Conservation (phyloP, 176 grass and related monocot genomes). For the Triticum dicoccoides region DNA sequence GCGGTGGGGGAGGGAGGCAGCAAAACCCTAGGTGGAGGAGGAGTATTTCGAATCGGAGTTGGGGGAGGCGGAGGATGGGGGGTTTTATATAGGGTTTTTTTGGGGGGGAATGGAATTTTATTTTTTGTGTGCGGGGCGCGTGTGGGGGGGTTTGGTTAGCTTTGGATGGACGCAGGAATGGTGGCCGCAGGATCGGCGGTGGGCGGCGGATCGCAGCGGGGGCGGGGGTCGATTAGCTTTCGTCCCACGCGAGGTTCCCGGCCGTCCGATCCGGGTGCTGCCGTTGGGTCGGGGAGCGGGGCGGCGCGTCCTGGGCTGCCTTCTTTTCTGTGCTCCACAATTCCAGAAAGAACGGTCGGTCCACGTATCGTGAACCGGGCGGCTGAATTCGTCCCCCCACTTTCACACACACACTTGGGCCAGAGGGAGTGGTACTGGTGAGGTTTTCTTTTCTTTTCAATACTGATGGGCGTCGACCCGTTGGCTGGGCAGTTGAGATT, state of each 20-base stretch:
- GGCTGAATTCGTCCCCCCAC: too few relatives aligned
- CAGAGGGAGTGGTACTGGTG: too few relatives aligned
- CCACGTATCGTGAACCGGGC: background rate
- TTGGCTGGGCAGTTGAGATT: too few relatives aligned
- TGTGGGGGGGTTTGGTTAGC: constrained; percentile 33
- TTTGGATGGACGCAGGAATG: constrained; percentile 62
- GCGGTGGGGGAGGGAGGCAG: background rate
- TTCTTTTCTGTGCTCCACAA: background rate
- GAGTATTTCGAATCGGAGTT: constrained; percentile 32
- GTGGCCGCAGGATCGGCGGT: constrained; percentile 43
- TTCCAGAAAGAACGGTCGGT: background rate
- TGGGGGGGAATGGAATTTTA: background rate
- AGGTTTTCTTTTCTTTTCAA: too few relatives aligned
- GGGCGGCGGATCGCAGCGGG: constrained; percentile 24
- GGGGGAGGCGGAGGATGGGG: constrained; percentile 33
- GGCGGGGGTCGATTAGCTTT: constrained; percentile 10
- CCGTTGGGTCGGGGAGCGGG: background rate
- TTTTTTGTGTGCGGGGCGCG: background rate
- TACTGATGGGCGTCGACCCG: too few relatives aligned
- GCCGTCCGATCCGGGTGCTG: constrained; percentile 34
- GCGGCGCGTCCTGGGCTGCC: background rate
- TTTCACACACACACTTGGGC: too few relatives aligned
- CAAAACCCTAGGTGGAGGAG: constrained; percentile 38
- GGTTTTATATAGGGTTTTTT: constrained; percentile 23
- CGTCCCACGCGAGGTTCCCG: constrained; percentile 42